These are phyloP conservation scores for Fistulifera pelliculosa DNA, from an alignment of 108 stramenopile genomes.

Conservation along the genomic window DNA sequence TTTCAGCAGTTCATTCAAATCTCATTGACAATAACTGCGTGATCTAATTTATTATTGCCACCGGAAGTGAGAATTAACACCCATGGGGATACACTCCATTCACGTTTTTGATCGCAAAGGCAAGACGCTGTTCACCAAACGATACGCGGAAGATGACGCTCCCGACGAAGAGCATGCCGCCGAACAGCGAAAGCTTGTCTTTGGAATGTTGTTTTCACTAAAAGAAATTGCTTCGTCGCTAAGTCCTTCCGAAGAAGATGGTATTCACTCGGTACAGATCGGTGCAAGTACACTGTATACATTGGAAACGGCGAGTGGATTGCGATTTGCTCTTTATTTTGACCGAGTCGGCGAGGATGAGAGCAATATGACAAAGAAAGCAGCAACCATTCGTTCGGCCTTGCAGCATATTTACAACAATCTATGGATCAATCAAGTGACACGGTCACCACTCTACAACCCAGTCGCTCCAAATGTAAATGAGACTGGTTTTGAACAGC, in stretches of 20 bases:
- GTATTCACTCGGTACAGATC: conserved; percentile 70
- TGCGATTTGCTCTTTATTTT: conserved; percentile 78
- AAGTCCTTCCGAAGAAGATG: conserved; percentile 35
- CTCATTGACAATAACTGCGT: too few relatives aligned
- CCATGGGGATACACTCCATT: conserved; percentile 80
- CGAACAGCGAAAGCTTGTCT: conserved; percentile 82
- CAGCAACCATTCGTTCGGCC: conserved; percentile 47
- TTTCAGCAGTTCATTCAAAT: too few relatives aligned
- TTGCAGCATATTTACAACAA: conserved; percentile 79
- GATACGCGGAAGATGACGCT: conserved; percentile 33
- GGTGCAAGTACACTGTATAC: conserved; percentile 73
- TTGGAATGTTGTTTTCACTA: conserved; percentile 85
- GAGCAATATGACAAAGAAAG: conserved; percentile 15
- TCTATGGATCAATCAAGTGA: conserved; percentile 76
- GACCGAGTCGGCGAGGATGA: conserved; percentile 14
- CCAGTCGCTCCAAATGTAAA: conserved; percentile 37
- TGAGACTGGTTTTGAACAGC: conserved; percentile 74
- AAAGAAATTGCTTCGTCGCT: conserved; percentile 68
- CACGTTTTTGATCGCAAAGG: conserved; percentile 85
- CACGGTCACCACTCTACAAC: conserved; percentile 74
- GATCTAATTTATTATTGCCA: too few relatives aligned
- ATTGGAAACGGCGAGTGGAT: conserved; percentile 72
- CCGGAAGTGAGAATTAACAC: too few relatives aligned
- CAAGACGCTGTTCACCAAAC: conserved; percentile 80
- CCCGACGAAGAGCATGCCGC: conserved; percentile 25